phyloP scores from a whole-genome alignment of 768 basidiomycete genomes.

The Mycena polygramma region DNA sequence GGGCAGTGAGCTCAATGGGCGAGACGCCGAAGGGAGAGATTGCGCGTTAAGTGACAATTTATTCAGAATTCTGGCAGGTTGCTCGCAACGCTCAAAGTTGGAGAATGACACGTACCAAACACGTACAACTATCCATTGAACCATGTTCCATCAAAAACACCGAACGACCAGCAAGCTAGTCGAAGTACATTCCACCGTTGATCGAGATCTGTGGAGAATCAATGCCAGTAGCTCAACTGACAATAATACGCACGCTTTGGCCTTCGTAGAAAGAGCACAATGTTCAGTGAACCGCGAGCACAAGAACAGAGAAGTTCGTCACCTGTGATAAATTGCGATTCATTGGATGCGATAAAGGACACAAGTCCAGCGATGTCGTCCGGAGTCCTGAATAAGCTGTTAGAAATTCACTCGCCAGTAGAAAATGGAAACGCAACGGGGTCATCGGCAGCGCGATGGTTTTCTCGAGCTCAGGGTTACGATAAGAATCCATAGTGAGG shows the following conservation, averaged over 20 bases:
- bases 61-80: too few relatives aligned
- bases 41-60: too few relatives aligned
- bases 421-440: background rate
- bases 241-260: background rate
- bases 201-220: slow-evolving; percentile 1
- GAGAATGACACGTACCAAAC: too few relatives aligned
- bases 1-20: too few relatives aligned
- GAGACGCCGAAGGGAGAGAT: too few relatives aligned
- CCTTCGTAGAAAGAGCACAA: background rate
- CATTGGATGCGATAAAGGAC: slow-evolving; percentile 48
- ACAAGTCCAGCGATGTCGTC: slow-evolving; percentile 43
- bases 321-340: slow-evolving; percentile 45
- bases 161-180: too few relatives aligned
- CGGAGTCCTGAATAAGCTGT: background rate
- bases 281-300: too few relatives aligned
- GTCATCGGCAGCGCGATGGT: background rate
- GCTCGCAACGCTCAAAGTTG: too few relatives aligned
- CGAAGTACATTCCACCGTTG: slow-evolving; percentile 15
- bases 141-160: too few relatives aligned
- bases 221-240: background rate
- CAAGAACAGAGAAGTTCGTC: slow-evolving; percentile 4
- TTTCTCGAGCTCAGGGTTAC: background rate
- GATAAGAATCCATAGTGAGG: too few relatives aligned
- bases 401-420: background rate
- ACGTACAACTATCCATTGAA: too few relatives aligned